Evolutionary conservation across 768 basidiomycete genomes (phyloP).

Genomic region (Podaxis sp.): DNA sequence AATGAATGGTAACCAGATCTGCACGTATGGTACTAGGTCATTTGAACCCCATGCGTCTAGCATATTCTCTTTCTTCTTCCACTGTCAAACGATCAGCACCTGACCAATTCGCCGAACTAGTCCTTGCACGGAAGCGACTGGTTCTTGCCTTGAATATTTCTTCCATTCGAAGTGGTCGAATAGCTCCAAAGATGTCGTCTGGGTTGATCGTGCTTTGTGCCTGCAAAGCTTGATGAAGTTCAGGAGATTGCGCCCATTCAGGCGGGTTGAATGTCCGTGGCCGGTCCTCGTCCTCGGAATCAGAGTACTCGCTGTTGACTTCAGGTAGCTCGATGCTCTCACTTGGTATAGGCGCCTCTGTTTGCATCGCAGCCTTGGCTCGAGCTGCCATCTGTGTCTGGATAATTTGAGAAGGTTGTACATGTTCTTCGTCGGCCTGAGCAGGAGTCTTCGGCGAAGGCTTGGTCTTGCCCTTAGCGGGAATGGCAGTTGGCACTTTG

Average conservation of each 20-base stretch:
- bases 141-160: slow-evolving; percentile 83
- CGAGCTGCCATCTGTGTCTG: slow-evolving; percentile 74
- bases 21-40: slow-evolving; percentile 18
- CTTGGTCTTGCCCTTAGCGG: slow-evolving; percentile 53
- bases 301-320: slow-evolving; percentile 95
- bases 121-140: slow-evolving; percentile 83
- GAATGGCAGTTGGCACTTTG: slow-evolving; percentile 20
- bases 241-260: slow-evolving; percentile 91
- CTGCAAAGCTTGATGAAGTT: slow-evolving; percentile 74
- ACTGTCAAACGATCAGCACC: slow-evolving; percentile 86
- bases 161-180: slow-evolving; percentile 87
- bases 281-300: slow-evolving; percentile 89
- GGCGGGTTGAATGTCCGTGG: slow-evolving; percentile 73
- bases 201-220: slow-evolving; percentile 87
- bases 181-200: slow-evolving; percentile 89
- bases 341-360: slow-evolving; percentile 53
- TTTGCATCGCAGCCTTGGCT: slow-evolving; percentile 56
- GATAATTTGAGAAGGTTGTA: slow-evolving; percentile 61
- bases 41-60: slow-evolving; percentile 85
- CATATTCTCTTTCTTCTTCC: slow-evolving; percentile 87
- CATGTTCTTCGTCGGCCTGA: slow-evolving; percentile 48
- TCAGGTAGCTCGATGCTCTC: slow-evolving; percentile 93
- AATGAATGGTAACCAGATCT: background rate
- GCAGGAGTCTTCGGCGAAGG: slow-evolving; percentile 27
- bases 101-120: slow-evolving; percentile 95